Evolutionary conservation across 2,329 filamentous ascomycete genomes (phyloP).

Genomic region (Talaromyces marneffei): DNA sequence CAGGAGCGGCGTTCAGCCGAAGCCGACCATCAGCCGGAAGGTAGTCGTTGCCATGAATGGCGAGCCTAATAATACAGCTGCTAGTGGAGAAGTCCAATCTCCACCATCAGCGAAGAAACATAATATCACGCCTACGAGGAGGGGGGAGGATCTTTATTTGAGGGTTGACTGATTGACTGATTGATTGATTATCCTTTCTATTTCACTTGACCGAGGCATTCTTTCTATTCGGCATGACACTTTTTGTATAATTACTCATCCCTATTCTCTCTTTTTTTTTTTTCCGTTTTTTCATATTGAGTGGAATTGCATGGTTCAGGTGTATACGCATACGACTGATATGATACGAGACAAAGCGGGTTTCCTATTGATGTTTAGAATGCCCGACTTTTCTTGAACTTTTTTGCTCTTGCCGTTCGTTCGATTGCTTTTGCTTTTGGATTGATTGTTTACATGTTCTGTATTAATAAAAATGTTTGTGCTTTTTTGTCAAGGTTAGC

Average conservation of each 20-base stretch:
- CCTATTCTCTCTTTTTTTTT: neutral
- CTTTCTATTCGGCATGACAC: too few species aligned
- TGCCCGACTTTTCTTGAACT: neutral
- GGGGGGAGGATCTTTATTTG: conserved; percentile 13
- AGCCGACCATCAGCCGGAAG: neutral
- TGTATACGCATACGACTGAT: neutral
- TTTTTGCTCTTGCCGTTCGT: neutral
- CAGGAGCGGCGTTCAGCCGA: conserved; percentile 8
- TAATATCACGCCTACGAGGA: conserved; percentile 15
- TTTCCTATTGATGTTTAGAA: neutral
- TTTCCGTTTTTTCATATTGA: neutral
- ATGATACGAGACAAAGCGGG: neutral
- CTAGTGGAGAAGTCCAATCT: neutral
- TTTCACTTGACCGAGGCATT: neutral
- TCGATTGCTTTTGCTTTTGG: too few species aligned
- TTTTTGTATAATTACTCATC: conserved; percentile 10
- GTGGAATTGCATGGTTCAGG: neutral
- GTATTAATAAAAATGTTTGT: neutral
- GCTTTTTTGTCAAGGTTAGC: neutral
- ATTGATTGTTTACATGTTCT: neutral
- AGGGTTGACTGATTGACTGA: conserved; percentile 12
- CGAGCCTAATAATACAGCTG: neutral
- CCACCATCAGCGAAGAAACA: conserved; percentile 8
- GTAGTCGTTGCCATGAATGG: neutral
- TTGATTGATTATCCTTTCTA: neutral